phyloP scores from a whole-genome alignment of 139 green algal species.

The Coelastrella sp. region DNA sequence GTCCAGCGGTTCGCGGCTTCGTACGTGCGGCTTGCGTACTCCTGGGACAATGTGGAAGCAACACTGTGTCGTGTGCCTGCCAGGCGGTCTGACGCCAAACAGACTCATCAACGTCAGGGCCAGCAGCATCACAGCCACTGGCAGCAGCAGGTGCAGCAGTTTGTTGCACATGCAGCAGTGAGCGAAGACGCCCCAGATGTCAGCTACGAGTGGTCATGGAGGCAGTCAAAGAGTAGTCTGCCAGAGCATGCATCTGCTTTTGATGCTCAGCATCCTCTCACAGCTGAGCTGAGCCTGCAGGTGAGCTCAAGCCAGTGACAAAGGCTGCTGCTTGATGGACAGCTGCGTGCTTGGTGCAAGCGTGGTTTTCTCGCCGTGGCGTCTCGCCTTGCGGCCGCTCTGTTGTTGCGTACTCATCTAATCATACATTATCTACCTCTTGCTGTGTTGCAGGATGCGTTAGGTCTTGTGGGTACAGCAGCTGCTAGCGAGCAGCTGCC shows the following conservation, averaged over 20 bases:
- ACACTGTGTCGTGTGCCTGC: no score
- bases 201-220: conserved; percentile 46
- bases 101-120: no score
- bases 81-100: no score
- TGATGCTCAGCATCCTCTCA: conserved; percentile 13
- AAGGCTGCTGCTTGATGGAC: neutral
- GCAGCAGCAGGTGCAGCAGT: neutral
- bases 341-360: neutral
- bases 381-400: no score
- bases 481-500: conserved; percentile 22
- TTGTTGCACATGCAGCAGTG: neutral
- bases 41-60: no score
- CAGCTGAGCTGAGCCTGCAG: neutral
- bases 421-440: no score
- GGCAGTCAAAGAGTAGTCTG: neutral
- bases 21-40: no score
- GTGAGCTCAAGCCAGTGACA: neutral
- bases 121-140: neutral
- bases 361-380: no score
- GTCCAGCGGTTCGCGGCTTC: no score
- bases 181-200: neutral
- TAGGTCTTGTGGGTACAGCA: neutral
- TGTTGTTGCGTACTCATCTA: no score
- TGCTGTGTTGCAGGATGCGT: neutral
- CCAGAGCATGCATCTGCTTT: neutral